Conservation (phyloP, 2,329 filamentous ascomycete genomes). For the Microcyclospora pomicola region DNA sequence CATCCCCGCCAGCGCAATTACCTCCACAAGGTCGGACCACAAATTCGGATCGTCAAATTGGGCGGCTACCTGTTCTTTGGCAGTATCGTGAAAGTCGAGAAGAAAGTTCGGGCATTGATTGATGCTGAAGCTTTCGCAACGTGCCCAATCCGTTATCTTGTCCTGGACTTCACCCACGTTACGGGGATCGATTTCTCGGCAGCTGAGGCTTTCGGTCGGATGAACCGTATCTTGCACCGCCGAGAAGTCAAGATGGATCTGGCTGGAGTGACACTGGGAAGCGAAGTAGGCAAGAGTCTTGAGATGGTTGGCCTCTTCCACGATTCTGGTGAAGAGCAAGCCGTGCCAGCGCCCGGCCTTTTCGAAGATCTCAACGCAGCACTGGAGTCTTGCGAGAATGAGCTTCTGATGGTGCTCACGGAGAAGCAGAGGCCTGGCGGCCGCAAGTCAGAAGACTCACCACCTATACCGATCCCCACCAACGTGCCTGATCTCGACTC, state of each 20-base stretch:
- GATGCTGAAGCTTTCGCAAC: slow-evolving; percentile 66
- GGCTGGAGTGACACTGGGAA: slow-evolving; percentile 64
- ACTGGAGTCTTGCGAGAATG: slow-evolving; percentile 88
- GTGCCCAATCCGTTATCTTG: slow-evolving; percentile 73
- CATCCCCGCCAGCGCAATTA: slow-evolving; percentile 84
- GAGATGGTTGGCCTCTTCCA: slow-evolving; percentile 72
- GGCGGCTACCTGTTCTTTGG: slow-evolving; percentile 97
- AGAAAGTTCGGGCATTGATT: slow-evolving; percentile 67
- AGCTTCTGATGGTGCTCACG: slow-evolving; percentile 49
- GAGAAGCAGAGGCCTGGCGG: slow-evolving; percentile 23
- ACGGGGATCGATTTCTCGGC: slow-evolving; percentile 92
- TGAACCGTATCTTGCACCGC: slow-evolving; percentile 67
- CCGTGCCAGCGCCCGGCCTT: slow-evolving; percentile 40
- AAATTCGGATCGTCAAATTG: slow-evolving; percentile 84
- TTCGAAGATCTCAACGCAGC: slow-evolving; percentile 87
- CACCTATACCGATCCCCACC: slow-evolving; percentile 21
- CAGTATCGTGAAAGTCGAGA: slow-evolving; percentile 90
- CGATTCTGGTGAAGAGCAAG: slow-evolving; percentile 49
- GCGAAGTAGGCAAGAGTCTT: slow-evolving; percentile 62
- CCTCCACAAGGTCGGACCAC: slow-evolving; percentile 67
- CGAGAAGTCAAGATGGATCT: slow-evolving; percentile 70
- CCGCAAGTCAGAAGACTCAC: slow-evolving; percentile 35
- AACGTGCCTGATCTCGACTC: not conserved
- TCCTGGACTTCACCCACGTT: slow-evolving; percentile 80
- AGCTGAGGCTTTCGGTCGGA: slow-evolving; percentile 84